A percentile compares a stretch with the other conserved stretches of the same genome.
Conservation (phyloP, 257 asterid species). For the Solanum chiquidenum region DNA sequence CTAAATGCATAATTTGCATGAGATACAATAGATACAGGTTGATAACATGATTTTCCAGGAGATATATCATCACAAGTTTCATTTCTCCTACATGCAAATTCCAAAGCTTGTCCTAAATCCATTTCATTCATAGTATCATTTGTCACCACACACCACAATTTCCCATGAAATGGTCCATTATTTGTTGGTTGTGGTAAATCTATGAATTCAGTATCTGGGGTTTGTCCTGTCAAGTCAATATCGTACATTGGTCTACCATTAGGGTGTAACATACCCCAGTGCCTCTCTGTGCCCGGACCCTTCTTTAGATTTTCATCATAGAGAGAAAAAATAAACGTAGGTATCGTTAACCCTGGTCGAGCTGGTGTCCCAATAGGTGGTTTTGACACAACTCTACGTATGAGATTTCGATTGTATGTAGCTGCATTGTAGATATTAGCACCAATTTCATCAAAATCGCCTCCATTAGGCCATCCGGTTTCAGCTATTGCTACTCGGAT, state of each 20-base stretch:
- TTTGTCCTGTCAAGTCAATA: constrained; percentile 43
- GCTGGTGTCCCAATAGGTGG: constrained; percentile 72
- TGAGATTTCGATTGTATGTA: constrained; percentile 39
- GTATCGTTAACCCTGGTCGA: constrained; percentile 38
- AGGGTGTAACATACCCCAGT: constrained; percentile 51
- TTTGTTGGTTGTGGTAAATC: constrained; percentile 22
- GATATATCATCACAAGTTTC: constrained; percentile 50
- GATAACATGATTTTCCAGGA: constrained; percentile 50
- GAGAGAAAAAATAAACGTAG: constrained; percentile 46
- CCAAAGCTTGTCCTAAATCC: constrained; percentile 32
- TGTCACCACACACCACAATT: constrained; percentile 60
- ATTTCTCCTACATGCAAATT: constrained; percentile 34
- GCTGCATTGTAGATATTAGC: constrained; percentile 63
- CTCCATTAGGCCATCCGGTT: constrained; percentile 82
- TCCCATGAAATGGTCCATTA: constrained; percentile 46
- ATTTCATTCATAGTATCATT: neutral
- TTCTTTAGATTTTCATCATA: constrained; percentile 52
- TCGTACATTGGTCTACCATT: constrained; percentile 44
- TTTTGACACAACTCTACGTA: constrained; percentile 20
- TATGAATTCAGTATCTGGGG: constrained; percentile 7
- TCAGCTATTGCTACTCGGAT: constrained; percentile 40
- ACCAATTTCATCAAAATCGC: constrained; percentile 64
- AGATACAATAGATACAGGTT: constrained; percentile 33
- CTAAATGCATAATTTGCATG: constrained; percentile 84
- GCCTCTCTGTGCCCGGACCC: constrained; percentile 62